phyloP scores from a whole-genome alignment of 768 basidiomycete species.

The Pisolithus sp. region DNA sequence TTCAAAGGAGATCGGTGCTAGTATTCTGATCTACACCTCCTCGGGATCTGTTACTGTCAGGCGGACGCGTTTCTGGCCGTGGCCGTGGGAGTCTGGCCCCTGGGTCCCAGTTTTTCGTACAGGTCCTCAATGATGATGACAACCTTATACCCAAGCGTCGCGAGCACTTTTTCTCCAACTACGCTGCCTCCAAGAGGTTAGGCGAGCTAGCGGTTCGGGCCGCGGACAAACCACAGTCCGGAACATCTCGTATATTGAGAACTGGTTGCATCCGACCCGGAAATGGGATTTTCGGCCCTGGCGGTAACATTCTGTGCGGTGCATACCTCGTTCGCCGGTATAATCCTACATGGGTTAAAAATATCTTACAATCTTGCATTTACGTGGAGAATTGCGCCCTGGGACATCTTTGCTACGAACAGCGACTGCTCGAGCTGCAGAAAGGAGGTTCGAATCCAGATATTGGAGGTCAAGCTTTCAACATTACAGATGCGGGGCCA shows the following conservation, averaged over 20 bases:
- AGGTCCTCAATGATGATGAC: slow-evolving; percentile 61
- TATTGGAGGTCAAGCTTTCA: slow-evolving; percentile 69
- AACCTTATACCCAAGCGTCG: slow-evolving; percentile 44
- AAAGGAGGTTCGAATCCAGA: slow-evolving; percentile 45
- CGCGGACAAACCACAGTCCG: slow-evolving; percentile 33
- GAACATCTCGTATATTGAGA: slow-evolving; percentile 34
- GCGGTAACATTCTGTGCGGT: slow-evolving; percentile 64
- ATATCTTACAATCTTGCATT: slow-evolving; percentile 54
- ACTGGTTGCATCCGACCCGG: slow-evolving; percentile 77
- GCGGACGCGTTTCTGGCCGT: slow-evolving; percentile 55
- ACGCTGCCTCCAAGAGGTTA: slow-evolving; percentile 57
- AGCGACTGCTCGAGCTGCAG: slow-evolving; percentile 52
- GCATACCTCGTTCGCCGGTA: slow-evolving; percentile 53
- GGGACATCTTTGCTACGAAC: slow-evolving; percentile 69
- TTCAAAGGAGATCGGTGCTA: slow-evolving; percentile 47
- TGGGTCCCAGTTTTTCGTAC: slow-evolving; percentile 50
- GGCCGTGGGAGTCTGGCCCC: slow-evolving; percentile 72
- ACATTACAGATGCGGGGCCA: slow-evolving; percentile 58
- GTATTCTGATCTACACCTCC: slow-evolving; percentile 62
- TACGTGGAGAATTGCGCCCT: slow-evolving; percentile 75
- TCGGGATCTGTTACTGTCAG: slow-evolving; percentile 61
- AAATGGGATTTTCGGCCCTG: slow-evolving; percentile 69
- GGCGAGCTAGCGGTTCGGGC: slow-evolving; percentile 47
- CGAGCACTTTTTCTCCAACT: slow-evolving; percentile 70
- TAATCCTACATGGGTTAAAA: slow-evolving; percentile 58